A percentile compares a stretch with the other conserved stretches of the same genome.
These are phyloP conservation scores for Margaritispora aquatica DNA, from an alignment of 495 filamentous ascomycete species.

Conservation along the genomic window DNA sequence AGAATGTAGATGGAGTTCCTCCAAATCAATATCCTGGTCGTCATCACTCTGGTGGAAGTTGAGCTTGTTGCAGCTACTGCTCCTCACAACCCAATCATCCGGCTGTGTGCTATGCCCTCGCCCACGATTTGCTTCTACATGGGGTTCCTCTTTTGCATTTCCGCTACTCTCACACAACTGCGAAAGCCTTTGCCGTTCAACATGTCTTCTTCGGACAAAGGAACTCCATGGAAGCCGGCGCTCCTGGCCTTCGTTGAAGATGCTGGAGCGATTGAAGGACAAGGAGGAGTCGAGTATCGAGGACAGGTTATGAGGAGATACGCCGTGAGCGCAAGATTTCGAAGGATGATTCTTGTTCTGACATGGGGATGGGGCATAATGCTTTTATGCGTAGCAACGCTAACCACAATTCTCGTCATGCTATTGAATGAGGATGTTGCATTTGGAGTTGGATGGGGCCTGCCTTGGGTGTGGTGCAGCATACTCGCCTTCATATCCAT, in stretches of 20 bases:
- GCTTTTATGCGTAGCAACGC: conserved; percentile 5
- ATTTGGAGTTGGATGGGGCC: conserved; percentile 20
- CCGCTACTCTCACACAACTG: conserved; percentile 12
- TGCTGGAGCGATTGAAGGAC: conserved; percentile 14
- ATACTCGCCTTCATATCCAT: conserved; percentile 2
- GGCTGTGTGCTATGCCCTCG: conserved; percentile 18
- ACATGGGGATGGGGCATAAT: conserved; percentile 12
- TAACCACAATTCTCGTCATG: conserved; percentile 14
- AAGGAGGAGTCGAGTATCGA: conserved; percentile 16
- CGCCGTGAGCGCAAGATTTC: conserved; percentile 10
- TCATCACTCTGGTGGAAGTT: conserved; percentile 15
- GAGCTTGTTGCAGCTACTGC: conserved; percentile 12
- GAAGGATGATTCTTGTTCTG: conserved; percentile 13
- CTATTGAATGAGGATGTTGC: conserved; percentile 10
- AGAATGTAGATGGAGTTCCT: conserved; percentile 19
- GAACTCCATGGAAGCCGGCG: conserved; percentile 16
- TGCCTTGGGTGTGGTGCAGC: conserved; percentile 9
- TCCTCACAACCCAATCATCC: conserved; percentile 11
- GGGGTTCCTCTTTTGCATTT: conserved; percentile 14
- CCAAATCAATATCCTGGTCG: conserved; percentile 16
- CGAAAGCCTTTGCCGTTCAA: conserved; percentile 14
- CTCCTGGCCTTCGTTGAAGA: conserved; percentile 13
- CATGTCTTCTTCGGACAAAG: conserved; percentile 11
- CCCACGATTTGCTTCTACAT: conserved; percentile 22
- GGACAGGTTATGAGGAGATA: conserved; percentile 13